Evolutionary conservation across 768 basidiomycete genomes (phyloP), one percentile per base, ranked within the genome.

Genomic region (Mrakia hoshinonis): DNA sequence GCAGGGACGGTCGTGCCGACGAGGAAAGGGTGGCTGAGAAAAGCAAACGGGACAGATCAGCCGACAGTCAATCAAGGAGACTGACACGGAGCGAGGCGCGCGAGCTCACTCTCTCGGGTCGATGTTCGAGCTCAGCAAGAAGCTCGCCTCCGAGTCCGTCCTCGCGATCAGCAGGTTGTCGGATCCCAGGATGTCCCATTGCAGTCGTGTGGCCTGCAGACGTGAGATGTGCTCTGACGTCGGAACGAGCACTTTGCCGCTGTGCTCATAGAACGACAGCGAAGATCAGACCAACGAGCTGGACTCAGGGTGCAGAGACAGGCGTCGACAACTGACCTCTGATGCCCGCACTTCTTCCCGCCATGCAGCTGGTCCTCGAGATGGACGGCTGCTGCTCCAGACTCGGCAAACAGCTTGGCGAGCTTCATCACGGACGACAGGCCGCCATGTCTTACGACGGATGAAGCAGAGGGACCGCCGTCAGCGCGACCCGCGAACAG

Each of bases 401-500:
- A 89, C 82, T 96, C 94, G n/a, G 91, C 93, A 76, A 97, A 95
- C 26, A 93, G 83, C 77, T 96, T 97, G 47, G 86, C 86, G 10
- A 97, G 84, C 81, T 96, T 97, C 89, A 97, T 92, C 64, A 95
- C 90, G 18, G 92, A 85, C 24, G 92, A 92, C n/a, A 88, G 83
- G 22, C 92, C 92, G 61, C 94, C 94, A 76, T 95, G 93, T 39
- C 92, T 94, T 70, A 67, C 43, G 43, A 29, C 75, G 71, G 29
- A 39, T 49, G 48, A 68, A n/a, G 34, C 29, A 61, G 62, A 43
- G n/a, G 61, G 22, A 20, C 9, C 61, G 15, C 36, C 49, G 51
- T 22, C 54, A 34, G 55, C 34, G 31, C 15, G 12, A 1, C 29
- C 10, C 22, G 11, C 4, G 34, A 55, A 68, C 26, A 67, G 39